Conservation (phyloP, 225 moss, liverwort and hornwort species). For the Anthoceros angustus region DNA sequence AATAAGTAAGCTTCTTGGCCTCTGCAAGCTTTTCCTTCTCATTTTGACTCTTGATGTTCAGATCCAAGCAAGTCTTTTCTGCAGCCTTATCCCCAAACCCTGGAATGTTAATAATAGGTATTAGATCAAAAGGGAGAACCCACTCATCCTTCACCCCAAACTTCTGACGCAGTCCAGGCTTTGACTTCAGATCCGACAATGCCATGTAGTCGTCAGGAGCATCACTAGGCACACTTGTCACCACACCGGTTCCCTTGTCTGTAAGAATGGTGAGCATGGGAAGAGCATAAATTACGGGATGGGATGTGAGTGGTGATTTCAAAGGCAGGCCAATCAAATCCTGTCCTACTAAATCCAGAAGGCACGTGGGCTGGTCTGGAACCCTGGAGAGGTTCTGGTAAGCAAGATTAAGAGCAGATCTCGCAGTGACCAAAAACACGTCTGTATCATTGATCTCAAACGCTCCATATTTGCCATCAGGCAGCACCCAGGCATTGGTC, state of each 20-base stretch:
- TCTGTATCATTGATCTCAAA: conserved; percentile 69
- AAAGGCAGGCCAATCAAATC: conserved; percentile 91
- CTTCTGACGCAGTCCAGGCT: conserved; percentile 56
- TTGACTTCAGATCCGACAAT: conserved; percentile 36
- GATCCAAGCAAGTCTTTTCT: conserved; percentile 55
- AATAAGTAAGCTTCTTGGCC: conserved; percentile 70
- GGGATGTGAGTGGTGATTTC: conserved; percentile 40
- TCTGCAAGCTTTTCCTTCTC: conserved; percentile 95
- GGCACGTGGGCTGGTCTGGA: conserved; percentile 60
- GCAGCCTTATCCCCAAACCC: conserved; percentile 70
- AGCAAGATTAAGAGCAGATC: conserved; percentile 83
- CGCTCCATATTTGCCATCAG: conserved; percentile 83
- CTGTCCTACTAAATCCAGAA: conserved; percentile 54
- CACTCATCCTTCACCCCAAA: conserved; percentile 76
- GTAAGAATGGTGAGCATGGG: conserved; percentile 87
- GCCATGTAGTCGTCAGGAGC: conserved; percentile 51
- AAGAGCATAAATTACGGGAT: conserved; percentile 54
- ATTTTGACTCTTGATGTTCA: conserved; percentile 86
- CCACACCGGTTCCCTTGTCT: conserved; percentile 63
- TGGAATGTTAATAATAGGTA: conserved; percentile 77
- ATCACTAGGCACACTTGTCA: conserved; percentile 48
- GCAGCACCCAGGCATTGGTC: conserved; percentile 94
- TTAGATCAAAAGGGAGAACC: conserved; percentile 65
- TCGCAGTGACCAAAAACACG: conserved; percentile 60
- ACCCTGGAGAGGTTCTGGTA: conserved; percentile 66